Evolutionary conservation across 73 alveolate species (phyloP), one percentile per base, ranked within the genome.

Genomic region (Paramecium caudatum): DNA sequence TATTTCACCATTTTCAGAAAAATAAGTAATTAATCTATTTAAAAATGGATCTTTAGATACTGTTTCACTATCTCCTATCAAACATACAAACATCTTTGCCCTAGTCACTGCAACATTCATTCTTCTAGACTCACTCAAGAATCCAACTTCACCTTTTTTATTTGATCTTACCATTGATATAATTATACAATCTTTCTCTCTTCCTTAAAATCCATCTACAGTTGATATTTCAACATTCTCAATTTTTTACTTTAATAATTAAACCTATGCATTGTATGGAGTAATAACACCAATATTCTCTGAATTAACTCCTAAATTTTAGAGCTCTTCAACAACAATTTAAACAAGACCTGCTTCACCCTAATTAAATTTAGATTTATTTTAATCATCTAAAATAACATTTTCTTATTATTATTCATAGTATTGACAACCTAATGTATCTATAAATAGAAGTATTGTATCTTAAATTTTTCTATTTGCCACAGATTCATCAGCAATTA

Each of bases 171-270:
- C 99, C 96, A 97, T 91, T 23, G 98, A 90, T 43, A 98, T 94
- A 47, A 98, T 94, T 16, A 98, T 96, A 21, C 97, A 96, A 78
- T 98, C 99, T 91, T 98, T 97, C 94, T 98, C 99, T 87, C 99
- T 95, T 49, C 99, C 99, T 92, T 98, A 97, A 90, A 98, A 98
- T 5, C 99, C 99, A 92, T 98, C 99, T 0, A 98, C 99, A 1
- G 99, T 97, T 37, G 99, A 93, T 17, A 98, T 95, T 94, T 98
- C 99, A 37, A 96, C 94, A 45, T 85, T 82, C 5, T 93, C 93
- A 15, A 96, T 70, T 68, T 91, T 88, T 19, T 95, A 93, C 88
- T 94, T 93, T 41, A 98, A 82, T 50, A 88, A 63, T 36, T 94
- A 91, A 0, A 97, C 99, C 91, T 98, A 95, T 5, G 99, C 99